Conservation (phyloP, 2,329 filamentous ascomycete genomes). For the Aspergillus thermomutatus region DNA sequence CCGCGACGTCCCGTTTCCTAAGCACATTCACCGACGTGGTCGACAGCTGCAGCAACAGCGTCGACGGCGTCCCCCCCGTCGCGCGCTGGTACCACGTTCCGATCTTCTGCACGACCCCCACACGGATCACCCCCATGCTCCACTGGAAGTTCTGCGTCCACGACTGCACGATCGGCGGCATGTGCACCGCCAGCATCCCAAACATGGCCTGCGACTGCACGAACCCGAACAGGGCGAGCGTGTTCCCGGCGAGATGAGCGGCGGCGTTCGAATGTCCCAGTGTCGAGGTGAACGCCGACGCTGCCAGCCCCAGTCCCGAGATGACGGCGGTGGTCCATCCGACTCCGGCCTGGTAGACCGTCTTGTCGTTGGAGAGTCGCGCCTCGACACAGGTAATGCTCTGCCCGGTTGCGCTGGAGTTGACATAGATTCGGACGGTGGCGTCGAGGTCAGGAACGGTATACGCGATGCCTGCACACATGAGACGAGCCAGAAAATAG, state of each 20-base stretch:
- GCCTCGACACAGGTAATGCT: conserved; percentile 84
- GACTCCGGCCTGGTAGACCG: conserved; percentile 80
- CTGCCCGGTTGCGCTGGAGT: conserved; percentile 59
- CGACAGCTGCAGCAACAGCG: conserved; percentile 68
- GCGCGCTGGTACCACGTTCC: conserved; percentile 94
- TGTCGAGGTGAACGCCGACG: conserved; percentile 83
- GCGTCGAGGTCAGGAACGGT: conserved; percentile 87
- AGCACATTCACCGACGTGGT: conserved; percentile 77
- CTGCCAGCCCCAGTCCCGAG: conserved; percentile 74
- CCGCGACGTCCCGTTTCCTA: conserved; percentile 53
- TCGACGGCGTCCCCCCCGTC: conserved; percentile 79
- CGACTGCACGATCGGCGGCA: conserved; percentile 81
- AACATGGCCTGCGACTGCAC: conserved; percentile 92
- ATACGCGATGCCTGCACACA: conserved; percentile 67
- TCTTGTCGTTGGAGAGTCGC: conserved; percentile 83
- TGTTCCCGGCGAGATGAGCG: conserved; percentile 87
- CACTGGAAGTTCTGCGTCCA: conserved; percentile 98
- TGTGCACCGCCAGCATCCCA: conserved; percentile 74
- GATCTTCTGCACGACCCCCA: conserved; percentile 80
- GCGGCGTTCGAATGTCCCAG: conserved; percentile 90
- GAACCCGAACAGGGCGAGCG: conserved; percentile 84
- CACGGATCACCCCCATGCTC: conserved; percentile 90
- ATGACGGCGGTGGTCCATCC: conserved; percentile 88
- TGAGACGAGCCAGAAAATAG: no score
- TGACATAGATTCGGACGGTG: conserved; percentile 76